Conservation (phyloP, 1,284 basidiomycete species). For the Takashimella koratensis region DNA sequence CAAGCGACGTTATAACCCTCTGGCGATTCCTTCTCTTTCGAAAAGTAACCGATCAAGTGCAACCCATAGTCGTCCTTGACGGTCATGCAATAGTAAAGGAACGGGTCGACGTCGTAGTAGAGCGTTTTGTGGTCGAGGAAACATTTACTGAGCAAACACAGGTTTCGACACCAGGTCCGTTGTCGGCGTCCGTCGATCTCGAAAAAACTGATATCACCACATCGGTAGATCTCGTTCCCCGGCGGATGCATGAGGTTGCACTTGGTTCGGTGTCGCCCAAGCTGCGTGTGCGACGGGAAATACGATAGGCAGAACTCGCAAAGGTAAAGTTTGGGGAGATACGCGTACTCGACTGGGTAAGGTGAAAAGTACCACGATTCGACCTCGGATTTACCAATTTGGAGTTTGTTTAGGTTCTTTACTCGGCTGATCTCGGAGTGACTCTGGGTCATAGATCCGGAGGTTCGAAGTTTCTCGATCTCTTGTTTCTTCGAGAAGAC, state of each 20-base stretch:
- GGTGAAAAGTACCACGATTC: conserved; percentile 99
- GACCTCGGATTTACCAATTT: conserved; percentile 93
- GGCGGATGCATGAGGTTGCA: conserved; percentile 94
- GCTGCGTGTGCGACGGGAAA: conserved; percentile 82
- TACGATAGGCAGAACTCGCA: conserved; percentile 97
- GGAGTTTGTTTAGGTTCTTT: conserved; percentile 95
- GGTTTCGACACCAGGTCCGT: conserved; percentile 93
- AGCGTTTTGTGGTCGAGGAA: conserved; percentile 99
- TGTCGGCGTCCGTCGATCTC: conserved; percentile 97
- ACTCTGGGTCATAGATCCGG: conserved; percentile 98
- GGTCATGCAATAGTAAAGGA: conserved; percentile 99
- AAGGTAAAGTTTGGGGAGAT: conserved; percentile 90
- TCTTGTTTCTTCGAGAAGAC: conserved; percentile 94
- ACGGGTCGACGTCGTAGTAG: conserved; percentile 99
- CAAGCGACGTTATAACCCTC: conserved; percentile 99
- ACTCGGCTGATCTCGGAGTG: conserved; percentile 96
- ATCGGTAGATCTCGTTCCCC: conserved; percentile 97
- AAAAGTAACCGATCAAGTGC: conserved; percentile 97
- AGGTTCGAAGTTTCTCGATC: conserved; percentile 95
- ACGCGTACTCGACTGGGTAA: conserved; percentile 95
- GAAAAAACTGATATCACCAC: conserved; percentile 95
- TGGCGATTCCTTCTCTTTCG: conserved; percentile 97
- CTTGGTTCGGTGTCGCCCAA: conserved; percentile 82
- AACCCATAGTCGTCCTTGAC: conserved; percentile 85
- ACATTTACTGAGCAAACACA: conserved; percentile 94